Conservation (phyloP, 139 green algal genomes). For the Haematococcus sp. region DNA sequence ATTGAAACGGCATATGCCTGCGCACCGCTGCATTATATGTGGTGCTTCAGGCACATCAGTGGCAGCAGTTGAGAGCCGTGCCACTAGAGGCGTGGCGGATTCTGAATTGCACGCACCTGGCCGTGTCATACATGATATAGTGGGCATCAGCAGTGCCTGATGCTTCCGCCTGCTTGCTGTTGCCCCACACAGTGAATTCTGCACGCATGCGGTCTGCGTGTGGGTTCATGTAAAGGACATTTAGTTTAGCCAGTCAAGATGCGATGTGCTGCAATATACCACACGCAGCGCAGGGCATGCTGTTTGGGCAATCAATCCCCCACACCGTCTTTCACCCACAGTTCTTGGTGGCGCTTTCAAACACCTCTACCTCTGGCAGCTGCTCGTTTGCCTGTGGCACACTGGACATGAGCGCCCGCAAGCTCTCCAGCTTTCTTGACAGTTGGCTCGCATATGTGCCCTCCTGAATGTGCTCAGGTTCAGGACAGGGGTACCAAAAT, state of each 20-base stretch:
- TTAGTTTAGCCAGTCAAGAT: no score
- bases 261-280: no score
- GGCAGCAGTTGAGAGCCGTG: no score
- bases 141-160: background rate
- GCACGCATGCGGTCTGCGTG: slow-evolving; percentile 51
- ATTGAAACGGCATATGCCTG: no score
- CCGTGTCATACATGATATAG: slow-evolving; percentile 35
- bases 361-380: slow-evolving; percentile 9
- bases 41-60: no score
- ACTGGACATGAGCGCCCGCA: slow-evolving; percentile 13
- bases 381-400: background rate
- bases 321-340: background rate
- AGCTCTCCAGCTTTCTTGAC: slow-evolving; percentile 39
- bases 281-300: no score
- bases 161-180: background rate
- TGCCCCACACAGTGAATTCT: slow-evolving; percentile 39
- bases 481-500: no score
- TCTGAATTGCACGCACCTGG: background rate
- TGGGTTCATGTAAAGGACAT: no score
- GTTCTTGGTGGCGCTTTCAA: slow-evolving; percentile 3
- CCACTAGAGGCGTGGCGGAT: no score
- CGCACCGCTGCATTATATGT: no score
- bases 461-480: slow-evolving; percentile 12
- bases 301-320: no score
- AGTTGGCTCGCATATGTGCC: slow-evolving; percentile 60